Percentiles rank a stretch among this genome's conserved stretches.
Conservation (phyloP, 306 rosid genomes). For the Cicer cuneatum region DNA sequence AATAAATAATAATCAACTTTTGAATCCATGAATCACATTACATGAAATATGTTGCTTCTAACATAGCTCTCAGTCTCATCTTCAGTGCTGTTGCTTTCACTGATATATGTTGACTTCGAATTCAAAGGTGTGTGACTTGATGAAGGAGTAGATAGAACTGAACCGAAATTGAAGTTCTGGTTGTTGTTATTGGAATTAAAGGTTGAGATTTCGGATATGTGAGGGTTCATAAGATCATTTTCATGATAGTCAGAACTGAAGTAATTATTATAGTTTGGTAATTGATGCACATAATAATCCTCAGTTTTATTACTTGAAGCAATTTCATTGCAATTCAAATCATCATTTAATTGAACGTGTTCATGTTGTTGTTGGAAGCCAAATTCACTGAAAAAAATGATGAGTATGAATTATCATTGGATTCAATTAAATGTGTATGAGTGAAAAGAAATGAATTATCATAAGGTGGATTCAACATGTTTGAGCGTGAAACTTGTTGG, state of each 20-base stretch:
- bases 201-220: constrained; percentile 47
- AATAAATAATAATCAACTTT: constrained; percentile 7
- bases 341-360: constrained; percentile 46
- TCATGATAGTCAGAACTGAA: constrained; percentile 39
- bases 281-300: constrained; percentile 28
- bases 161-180: constrained; percentile 57
- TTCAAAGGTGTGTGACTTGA: constrained; percentile 70
- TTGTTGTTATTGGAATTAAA: constrained; percentile 53
- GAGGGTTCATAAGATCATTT: constrained; percentile 37
- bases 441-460: constrained; percentile 32
- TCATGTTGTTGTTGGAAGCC: constrained; percentile 48
- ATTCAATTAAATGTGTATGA: constrained; percentile 40
- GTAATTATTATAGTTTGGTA: constrained; percentile 42
- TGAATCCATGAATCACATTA: constrained; percentile 34
- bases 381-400: constrained; percentile 47
- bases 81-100: constrained; percentile 51
- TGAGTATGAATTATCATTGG: constrained; percentile 48
- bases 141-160: constrained; percentile 74
- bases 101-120: constrained; percentile 63
- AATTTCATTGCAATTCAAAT: constrained; percentile 49
- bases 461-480: neutral
- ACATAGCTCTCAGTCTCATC: constrained; percentile 85
- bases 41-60: constrained; percentile 67
- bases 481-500: constrained; percentile 28
- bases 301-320: no score